Evolutionary conservation across 352 stramenopile genomes (phyloP), one percentile per base, ranked within the genome.

Genomic region (Globisporangium iwayamae): DNA sequence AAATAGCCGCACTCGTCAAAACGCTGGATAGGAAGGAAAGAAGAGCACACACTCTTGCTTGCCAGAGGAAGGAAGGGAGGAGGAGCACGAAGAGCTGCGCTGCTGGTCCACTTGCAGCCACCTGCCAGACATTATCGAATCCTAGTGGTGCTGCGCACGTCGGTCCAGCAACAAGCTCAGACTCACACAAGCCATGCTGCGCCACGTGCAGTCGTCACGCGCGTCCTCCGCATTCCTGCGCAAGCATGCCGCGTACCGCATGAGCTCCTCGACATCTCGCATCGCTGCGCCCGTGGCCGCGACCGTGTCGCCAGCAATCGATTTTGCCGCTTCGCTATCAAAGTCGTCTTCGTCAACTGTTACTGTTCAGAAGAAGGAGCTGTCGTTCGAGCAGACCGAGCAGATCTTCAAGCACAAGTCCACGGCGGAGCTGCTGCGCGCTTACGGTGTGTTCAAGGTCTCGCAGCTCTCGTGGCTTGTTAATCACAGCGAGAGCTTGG

Each of bases 381-480:
- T 86, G 50, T 83, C 75, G 43, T 96, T 96, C 65, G 76, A 78
- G 32, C 73, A 96, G 58, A 91, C 85, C 2, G 80, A 97, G 73
- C 72, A 75, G 51, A 93, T 93, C 63, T 96, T 94, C 69, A 76
- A 78, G 60, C 75, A 79, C 70, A 96, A 96, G 75, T 82, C 75
- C 36, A 97, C 83, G 8, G 7, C 52, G 1, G 89, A 98, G 69
- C 79, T 98, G 30, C 14, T 98, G 16, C 84, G 91, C 55, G 87
- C 91, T 28, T 93, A 96, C 62, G 67, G 59, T 22, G 87, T 98
- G 3, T 98, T 98, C 73, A 69, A 81, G 60, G 68, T 89, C 43
- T 98, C 94, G 68, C 79, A 90, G 63, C 75, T 98, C 46, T 74
- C 76, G 38, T 83, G 78, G 39, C 69, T 98, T 2, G 94, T 98